Percentiles rank a stretch among this genome's conserved stretches.
These are phyloP conservation scores for Boletellus ananiceps DNA, from an alignment of 768 basidiomycete species.

Conservation along the genomic window DNA sequence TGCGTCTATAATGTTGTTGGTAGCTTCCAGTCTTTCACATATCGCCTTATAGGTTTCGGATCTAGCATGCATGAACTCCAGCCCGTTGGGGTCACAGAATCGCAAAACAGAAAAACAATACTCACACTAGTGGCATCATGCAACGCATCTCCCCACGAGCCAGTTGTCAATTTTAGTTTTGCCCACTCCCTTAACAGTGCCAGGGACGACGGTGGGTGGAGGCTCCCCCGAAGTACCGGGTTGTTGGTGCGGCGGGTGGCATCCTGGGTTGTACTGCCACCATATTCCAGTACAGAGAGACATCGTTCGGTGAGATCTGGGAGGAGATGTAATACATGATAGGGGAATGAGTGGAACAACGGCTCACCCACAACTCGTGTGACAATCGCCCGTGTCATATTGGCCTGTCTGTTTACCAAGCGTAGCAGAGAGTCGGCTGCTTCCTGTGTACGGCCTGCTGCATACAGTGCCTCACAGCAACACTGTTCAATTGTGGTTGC, in stretches of 20 bases:
- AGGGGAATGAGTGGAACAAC: not conserved
- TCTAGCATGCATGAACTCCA: not conserved
- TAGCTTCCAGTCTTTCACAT: not conserved
- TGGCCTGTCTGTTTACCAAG: too few relatives aligned
- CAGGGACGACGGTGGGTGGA: too few relatives aligned
- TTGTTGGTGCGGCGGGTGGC: too few relatives aligned
- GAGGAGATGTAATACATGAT: too few relatives aligned
- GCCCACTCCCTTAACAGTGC: not conserved
- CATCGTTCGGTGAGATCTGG: not conserved
- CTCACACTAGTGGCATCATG: not conserved
- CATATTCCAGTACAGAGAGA: not conserved
- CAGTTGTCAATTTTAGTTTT: not conserved
- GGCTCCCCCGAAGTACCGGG: too few relatives aligned
- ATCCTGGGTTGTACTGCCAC: too few relatives aligned
- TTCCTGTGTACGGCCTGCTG: too few relatives aligned
- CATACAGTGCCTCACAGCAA: constrained; percentile 2
- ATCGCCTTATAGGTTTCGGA: not conserved
- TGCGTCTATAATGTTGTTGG: not conserved
- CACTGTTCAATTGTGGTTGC: not conserved
- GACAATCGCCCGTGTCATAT: too few relatives aligned
- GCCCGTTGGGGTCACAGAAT: not conserved
- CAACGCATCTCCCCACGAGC: constrained; percentile 7
- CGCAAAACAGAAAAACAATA: not conserved
- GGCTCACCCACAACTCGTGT: too few relatives aligned
- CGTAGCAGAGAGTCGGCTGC: too few relatives aligned